phyloP scores from a whole-genome alignment of 306 rosid species.

The Purshia tridentata region DNA sequence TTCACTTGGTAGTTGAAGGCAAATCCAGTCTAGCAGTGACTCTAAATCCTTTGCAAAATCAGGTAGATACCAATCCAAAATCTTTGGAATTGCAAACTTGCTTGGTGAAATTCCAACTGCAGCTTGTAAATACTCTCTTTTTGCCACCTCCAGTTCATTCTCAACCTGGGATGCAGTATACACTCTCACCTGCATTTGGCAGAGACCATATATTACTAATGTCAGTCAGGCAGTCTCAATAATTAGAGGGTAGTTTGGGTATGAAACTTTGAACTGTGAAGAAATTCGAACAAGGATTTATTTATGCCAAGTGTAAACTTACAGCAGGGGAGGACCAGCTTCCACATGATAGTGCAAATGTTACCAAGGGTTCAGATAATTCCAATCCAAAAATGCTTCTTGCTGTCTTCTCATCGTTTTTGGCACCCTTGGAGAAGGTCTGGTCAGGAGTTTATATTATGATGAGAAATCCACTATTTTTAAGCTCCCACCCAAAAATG shows the following conservation, averaged over 20 bases:
- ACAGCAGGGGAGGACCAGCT: slow-evolving; percentile 99
- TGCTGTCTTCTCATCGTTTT: slow-evolving; percentile 61
- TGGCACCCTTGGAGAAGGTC: slow-evolving; percentile 63
- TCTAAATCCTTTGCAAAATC: slow-evolving; percentile 93
- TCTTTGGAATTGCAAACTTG: slow-evolving; percentile 72
- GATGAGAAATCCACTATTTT: slow-evolving; percentile 21
- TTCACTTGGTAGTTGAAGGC: slow-evolving; percentile 89
- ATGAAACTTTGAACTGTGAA: too few species aligned
- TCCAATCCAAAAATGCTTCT: slow-evolving; percentile 77
- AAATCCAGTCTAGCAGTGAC: slow-evolving; percentile 87
- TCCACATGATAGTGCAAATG: slow-evolving; percentile 94
- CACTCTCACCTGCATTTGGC: slow-evolving; percentile 79
- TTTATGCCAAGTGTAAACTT: slow-evolving; percentile 38
- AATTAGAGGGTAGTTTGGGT: background rate
- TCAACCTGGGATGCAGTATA: slow-evolving; percentile 88
- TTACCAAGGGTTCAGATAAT: slow-evolving; percentile 90
- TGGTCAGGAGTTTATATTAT: slow-evolving; percentile 33
- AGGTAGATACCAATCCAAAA: slow-evolving; percentile 79
- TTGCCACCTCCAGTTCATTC: slow-evolving; percentile 78
- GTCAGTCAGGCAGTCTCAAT: background rate
- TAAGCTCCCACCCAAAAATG: background rate
- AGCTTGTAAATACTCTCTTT: slow-evolving; percentile 83
- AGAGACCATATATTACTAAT: slow-evolving; percentile 25
- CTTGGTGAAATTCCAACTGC: slow-evolving; percentile 69
- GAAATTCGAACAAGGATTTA: background rate